phyloP scores from a whole-genome alignment of 495 filamentous ascomycete species.

The Talaromyces liani region DNA sequence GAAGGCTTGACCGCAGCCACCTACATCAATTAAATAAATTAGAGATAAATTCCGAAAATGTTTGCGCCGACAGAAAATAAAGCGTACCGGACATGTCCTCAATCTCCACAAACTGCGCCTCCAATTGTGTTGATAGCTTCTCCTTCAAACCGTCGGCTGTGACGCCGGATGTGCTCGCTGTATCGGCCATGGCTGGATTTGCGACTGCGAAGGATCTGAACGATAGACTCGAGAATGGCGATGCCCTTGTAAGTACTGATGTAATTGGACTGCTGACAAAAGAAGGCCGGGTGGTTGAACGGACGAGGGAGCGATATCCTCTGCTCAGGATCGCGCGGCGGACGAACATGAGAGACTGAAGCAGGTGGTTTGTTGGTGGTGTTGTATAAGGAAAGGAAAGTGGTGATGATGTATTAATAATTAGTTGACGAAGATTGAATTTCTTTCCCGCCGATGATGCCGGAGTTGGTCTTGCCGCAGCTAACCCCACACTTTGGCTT shows the following conservation, averaged over 20 bases:
- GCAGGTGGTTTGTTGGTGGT: neutral
- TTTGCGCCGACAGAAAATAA: neutral
- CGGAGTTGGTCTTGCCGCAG: neutral
- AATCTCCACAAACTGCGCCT: constrained; percentile 82
- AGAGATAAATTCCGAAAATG: neutral
- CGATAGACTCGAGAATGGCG: constrained; percentile 29
- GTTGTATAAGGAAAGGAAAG: neutral
- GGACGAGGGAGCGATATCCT: constrained; percentile 38
- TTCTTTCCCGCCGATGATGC: constrained; percentile 6
- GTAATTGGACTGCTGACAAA: constrained; percentile 3
- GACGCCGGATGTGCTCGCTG: constrained; percentile 51
- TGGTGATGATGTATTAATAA: neutral
- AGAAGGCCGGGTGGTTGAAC: constrained; percentile 15
- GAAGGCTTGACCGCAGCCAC: constrained; percentile 94
- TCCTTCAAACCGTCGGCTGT: constrained; percentile 60
- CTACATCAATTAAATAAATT: constrained; percentile 28
- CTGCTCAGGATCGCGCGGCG: constrained; percentile 28
- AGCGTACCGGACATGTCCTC: constrained; percentile 81
- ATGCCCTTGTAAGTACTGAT: constrained; percentile 8
- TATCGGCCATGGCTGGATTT: constrained; percentile 41
- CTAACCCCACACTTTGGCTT: constrained; percentile 2
- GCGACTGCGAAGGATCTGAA: constrained; percentile 32
- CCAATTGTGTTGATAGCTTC: constrained; percentile 64
- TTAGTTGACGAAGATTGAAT: neutral
- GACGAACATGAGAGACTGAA: constrained; percentile 2